A percentile compares a stretch with the other conserved stretches of the same genome.
Conservation (phyloP, 2,329 filamentous ascomycete species). For the Lasiodiplodia sp. region DNA sequence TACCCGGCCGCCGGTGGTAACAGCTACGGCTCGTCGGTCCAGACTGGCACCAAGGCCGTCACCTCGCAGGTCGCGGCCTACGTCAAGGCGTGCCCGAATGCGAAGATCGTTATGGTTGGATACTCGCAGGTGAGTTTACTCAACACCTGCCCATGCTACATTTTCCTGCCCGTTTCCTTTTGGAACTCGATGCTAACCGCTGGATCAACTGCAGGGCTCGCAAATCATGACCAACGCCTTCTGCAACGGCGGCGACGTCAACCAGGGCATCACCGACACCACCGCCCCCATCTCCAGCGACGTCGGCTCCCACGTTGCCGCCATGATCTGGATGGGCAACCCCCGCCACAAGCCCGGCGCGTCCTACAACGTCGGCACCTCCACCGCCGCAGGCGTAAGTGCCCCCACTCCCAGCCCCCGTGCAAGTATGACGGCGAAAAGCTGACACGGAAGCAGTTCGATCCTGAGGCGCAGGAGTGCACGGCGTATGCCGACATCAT, state of each 20-base stretch:
- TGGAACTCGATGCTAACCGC: slow-evolving; percentile 8
- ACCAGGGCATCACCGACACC: slow-evolving; percentile 7
- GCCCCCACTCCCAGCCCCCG: background rate
- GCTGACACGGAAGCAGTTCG: background rate
- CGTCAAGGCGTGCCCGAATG: slow-evolving; percentile 63
- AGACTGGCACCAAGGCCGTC: background rate
- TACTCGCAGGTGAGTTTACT: slow-evolving; percentile 70
- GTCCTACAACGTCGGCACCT: slow-evolving; percentile 23
- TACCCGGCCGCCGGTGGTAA: slow-evolving; percentile 40
- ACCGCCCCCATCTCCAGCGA: background rate
- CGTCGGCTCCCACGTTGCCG: slow-evolving; percentile 34
- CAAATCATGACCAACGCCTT: slow-evolving; percentile 24
- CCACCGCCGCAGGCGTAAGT: slow-evolving; percentile 37
- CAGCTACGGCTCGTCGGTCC: background rate
- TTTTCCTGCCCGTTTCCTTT: too few species aligned
- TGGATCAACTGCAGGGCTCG: background rate
- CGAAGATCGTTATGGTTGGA: slow-evolving; percentile 67
- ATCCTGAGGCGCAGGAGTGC: background rate
- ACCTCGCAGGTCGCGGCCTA: background rate
- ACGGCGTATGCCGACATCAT: slow-evolving; percentile 10
- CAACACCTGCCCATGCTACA: too few species aligned
- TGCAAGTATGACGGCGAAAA: slow-evolving; percentile 1
- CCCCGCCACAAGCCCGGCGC: slow-evolving; percentile 14
- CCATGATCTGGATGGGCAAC: slow-evolving; percentile 25
- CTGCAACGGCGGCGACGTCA: slow-evolving; percentile 9